These are phyloP conservation scores for Arachis stenosperma DNA, from an alignment of 306 rosid genomes.

Conservation along the genomic window DNA sequence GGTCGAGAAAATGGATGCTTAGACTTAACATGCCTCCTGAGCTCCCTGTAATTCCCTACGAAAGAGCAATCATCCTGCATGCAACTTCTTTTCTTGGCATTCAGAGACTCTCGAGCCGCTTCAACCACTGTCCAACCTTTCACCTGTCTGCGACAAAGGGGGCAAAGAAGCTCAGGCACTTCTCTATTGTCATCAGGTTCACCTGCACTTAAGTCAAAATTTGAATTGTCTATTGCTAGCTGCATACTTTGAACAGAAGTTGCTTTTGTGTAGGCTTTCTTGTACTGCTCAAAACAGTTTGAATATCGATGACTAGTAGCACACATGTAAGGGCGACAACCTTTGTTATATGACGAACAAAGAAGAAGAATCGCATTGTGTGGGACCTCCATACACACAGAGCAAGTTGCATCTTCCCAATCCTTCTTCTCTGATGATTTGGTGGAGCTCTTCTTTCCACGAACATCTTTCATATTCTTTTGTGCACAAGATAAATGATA, in stretches of 20 bases:
- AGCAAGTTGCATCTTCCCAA: constrained; percentile 83
- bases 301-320: constrained; percentile 89
- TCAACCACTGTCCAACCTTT: constrained; percentile 99
- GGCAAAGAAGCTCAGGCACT: constrained; percentile 86
- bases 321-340: constrained; percentile 98
- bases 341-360: constrained; percentile 94
- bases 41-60: constrained; percentile 75
- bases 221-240: constrained; percentile 46
- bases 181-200: constrained; percentile 51
- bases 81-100: constrained; percentile 90
- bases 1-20: constrained; percentile 94
- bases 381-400: constrained; percentile 97
- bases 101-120: constrained; percentile 75
- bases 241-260: constrained; percentile 57
- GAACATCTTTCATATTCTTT: constrained; percentile 52
- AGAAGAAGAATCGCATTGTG: constrained; percentile 98
- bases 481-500: constrained; percentile 47
- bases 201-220: constrained; percentile 49
- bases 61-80: constrained; percentile 87
- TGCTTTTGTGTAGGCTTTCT: constrained; percentile 81
- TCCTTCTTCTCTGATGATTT: constrained; percentile 68
- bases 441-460: constrained; percentile 52
- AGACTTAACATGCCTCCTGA: constrained; percentile 80
- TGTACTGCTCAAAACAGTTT: constrained; percentile 93
- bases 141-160: constrained; percentile 92